phyloP scores from a whole-genome alignment of 2,329 filamentous ascomycete species.

The Bipolaris cookei region DNA sequence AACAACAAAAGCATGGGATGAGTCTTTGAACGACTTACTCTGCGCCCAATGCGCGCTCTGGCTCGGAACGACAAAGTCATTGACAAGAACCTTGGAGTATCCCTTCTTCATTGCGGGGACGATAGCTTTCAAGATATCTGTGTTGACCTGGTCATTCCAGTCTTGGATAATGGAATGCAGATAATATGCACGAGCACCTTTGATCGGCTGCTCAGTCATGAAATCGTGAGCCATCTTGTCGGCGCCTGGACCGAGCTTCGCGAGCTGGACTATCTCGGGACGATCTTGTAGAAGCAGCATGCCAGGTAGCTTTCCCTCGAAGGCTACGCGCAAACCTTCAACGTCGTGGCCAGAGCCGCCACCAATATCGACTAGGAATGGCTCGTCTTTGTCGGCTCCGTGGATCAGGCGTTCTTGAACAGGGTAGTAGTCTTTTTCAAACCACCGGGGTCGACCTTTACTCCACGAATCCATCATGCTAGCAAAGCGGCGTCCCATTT shows the following conservation, averaged over 20 bases:
- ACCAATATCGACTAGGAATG: slow-evolving; percentile 35
- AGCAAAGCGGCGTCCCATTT: slow-evolving; percentile 34
- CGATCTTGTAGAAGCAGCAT: slow-evolving; percentile 33
- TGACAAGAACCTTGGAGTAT: slow-evolving; percentile 38
- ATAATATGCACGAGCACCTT: slow-evolving; percentile 41
- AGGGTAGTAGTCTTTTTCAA: slow-evolving; percentile 30
- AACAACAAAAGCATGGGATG: rapidly evolving
- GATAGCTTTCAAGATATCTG: slow-evolving; percentile 30
- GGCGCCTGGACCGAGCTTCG: slow-evolving; percentile 30
- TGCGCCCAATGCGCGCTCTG: slow-evolving; percentile 34
- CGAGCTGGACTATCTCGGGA: slow-evolving; percentile 29
- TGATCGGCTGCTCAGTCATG: slow-evolving; percentile 39
- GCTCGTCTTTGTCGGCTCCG: slow-evolving; percentile 17
- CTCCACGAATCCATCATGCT: slow-evolving; percentile 41
- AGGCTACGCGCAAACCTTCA: slow-evolving; percentile 25
- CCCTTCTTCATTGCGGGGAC: slow-evolving; percentile 37
- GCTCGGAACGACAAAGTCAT: slow-evolving; percentile 37
- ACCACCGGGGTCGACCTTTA: slow-evolving; percentile 34
- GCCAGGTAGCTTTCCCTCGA: slow-evolving; percentile 24
- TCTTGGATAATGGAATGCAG: slow-evolving; percentile 42
- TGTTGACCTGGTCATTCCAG: slow-evolving; percentile 33
- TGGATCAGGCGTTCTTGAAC: slow-evolving; percentile 31
- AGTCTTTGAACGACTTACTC: slow-evolving; percentile 14
- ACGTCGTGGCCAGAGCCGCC: slow-evolving; percentile 36
- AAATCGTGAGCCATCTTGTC: slow-evolving; percentile 48